Evolutionary conservation across 805 yeast species (phyloP).

Genomic region (Candida vaughaniae): DNA sequence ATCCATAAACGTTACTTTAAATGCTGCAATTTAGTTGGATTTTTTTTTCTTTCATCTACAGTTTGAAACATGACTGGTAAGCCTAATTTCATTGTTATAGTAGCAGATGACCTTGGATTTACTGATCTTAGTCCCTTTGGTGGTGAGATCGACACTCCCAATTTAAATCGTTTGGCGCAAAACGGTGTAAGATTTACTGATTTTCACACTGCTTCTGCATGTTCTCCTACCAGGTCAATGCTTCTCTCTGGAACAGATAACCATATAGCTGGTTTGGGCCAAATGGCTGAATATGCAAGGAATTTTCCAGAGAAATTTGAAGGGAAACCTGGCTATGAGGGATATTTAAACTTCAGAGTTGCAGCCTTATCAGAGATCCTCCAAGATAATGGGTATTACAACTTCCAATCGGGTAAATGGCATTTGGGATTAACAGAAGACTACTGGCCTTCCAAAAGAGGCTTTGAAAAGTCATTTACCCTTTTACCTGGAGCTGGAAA

Average conservation of each 20-base stretch:
- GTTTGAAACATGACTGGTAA: no score
- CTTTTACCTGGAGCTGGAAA: conserved; percentile 59
- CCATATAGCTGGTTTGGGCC: conserved; percentile 60
- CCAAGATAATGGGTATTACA: conserved; percentile 47
- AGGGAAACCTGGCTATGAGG: conserved; percentile 56
- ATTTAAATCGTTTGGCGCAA: conserved; percentile 42
- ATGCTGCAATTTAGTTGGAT: no score
- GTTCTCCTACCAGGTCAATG: conserved; percentile 66
- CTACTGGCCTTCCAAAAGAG: conserved; percentile 49
- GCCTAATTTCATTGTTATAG: conserved; percentile 55
- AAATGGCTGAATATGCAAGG: conserved; percentile 50
- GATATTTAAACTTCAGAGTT: conserved; percentile 49
- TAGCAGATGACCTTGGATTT: conserved; percentile 63
- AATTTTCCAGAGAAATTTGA: conserved; percentile 35
- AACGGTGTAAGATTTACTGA: conserved; percentile 53
- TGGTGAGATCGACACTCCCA: conserved; percentile 58
- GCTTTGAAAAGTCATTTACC: conserved; percentile 50
- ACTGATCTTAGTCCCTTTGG: conserved; percentile 56
- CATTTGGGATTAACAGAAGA: conserved; percentile 51
- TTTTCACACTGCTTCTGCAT: conserved; percentile 63
- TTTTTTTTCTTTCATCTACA: no score
- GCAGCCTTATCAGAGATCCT: conserved; percentile 55
- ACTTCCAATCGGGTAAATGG: conserved; percentile 60
- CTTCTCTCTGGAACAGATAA: conserved; percentile 60
- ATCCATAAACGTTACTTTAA: no score